These are phyloP conservation scores for Cordyceps farinosa DNA, from an alignment of 2,329 filamentous ascomycete species.

Conservation along the genomic window DNA sequence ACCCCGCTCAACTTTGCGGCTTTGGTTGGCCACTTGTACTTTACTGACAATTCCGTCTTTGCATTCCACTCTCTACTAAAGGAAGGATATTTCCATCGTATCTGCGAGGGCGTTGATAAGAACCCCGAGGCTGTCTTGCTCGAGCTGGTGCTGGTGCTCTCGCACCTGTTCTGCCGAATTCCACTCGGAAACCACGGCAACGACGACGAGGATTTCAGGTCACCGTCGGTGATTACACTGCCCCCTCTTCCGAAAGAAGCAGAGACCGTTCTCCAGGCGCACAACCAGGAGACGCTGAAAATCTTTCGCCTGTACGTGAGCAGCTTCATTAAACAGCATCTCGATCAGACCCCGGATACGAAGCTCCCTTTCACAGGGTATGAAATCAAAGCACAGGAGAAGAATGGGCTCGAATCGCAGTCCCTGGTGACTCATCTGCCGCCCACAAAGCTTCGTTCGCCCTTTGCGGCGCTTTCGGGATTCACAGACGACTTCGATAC, in stretches of 20 bases:
- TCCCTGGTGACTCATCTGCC: constrained; percentile 28
- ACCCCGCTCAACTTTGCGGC: constrained; percentile 69
- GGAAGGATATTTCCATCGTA: constrained; percentile 61
- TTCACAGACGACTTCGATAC: constrained; percentile 59
- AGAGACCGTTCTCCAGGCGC: constrained; percentile 50
- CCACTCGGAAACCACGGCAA: constrained; percentile 45
- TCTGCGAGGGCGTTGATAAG: constrained; percentile 56
- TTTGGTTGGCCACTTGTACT: constrained; percentile 69
- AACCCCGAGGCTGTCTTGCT: constrained; percentile 48
- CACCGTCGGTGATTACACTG: constrained; percentile 63
- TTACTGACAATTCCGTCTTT: constrained; percentile 70
- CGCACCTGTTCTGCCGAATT: constrained; percentile 65
- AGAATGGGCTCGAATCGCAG: constrained; percentile 13
- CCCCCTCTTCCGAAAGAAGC: constrained; percentile 58
- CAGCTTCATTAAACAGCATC: constrained; percentile 64
- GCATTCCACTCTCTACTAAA: constrained; percentile 73
- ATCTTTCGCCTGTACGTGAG: constrained; percentile 67
- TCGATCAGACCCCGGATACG: constrained; percentile 47
- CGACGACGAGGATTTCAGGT: constrained; percentile 48
- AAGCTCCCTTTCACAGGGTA: constrained; percentile 53
- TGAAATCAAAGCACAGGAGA: constrained; percentile 19
- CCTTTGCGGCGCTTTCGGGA: constrained; percentile 70
- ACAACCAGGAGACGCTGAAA: constrained; percentile 63
- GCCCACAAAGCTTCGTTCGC: constrained; percentile 53
- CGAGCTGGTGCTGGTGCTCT: constrained; percentile 65